These are phyloP conservation scores for Monilinia aucupariae DNA, from an alignment of 2,329 filamentous ascomycete species.

Conservation along the genomic window DNA sequence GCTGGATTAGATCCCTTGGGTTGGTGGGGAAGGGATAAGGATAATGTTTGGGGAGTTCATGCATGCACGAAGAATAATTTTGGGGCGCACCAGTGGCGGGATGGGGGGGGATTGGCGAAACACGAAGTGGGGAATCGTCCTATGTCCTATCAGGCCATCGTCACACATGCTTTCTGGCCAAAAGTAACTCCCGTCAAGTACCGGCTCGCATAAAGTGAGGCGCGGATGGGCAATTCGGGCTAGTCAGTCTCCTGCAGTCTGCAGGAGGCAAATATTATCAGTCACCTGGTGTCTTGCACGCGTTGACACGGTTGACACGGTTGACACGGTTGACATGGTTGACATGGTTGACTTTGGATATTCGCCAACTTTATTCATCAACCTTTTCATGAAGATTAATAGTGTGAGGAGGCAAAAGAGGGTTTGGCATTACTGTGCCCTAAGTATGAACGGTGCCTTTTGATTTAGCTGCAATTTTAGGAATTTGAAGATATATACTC, in stretches of 20 bases:
- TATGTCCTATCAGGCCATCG: no score
- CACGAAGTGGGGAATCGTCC: not conserved
- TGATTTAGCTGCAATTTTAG: not conserved
- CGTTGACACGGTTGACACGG: not conserved
- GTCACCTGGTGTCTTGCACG: constrained; percentile 1
- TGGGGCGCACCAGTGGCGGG: no score
- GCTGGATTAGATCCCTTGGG: no score
- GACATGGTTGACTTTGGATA: not conserved
- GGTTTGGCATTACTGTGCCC: not conserved
- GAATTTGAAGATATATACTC: not conserved
- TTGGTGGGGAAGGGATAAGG: not conserved
- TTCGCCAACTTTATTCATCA: not conserved
- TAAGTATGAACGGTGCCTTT: no score
- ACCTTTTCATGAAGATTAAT: not conserved
- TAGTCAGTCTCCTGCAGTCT: constrained; percentile 5
- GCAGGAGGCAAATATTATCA: not conserved
- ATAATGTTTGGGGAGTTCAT: no score
- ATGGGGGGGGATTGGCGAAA: no score
- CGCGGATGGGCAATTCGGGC: not conserved
- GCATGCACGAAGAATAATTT: no score
- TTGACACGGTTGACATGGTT: not conserved
- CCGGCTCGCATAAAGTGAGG: not conserved
- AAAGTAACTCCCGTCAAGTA: constrained; percentile 6
- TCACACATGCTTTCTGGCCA: no score
- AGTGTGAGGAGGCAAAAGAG: not conserved